Evolutionary conservation across 345 rosid genomes (phyloP).

Genomic region (Salix udensis): DNA sequence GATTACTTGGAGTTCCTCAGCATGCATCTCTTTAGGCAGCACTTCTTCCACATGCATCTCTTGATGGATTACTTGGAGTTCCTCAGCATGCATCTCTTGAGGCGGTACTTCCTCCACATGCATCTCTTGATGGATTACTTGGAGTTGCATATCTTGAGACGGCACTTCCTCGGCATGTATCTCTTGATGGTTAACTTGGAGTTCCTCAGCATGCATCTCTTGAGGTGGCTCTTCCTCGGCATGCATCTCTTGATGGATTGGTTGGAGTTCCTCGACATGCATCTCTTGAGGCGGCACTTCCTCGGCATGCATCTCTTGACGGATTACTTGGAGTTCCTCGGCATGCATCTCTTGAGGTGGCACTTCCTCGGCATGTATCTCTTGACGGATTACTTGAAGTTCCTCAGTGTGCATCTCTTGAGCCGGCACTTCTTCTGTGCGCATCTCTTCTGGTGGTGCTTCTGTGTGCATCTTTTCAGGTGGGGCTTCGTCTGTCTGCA

Average conservation of each 20-base stretch:
- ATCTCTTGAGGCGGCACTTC: neutral
- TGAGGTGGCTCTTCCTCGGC: neutral
- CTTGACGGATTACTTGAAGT: neutral
- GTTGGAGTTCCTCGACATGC: too few relatives aligned
- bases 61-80: neutral
- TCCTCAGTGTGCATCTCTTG: neutral
- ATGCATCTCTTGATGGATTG: neutral
- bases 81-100: conserved; percentile 1
- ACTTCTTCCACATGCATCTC: neutral
- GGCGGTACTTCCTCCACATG: neutral
- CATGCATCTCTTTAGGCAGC: neutral
- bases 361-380: neutral
- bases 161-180: neutral
- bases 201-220: neutral
- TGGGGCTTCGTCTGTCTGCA: neutral
- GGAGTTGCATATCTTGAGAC: neutral
- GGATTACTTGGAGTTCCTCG: too few relatives aligned
- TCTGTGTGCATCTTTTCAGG: neutral
- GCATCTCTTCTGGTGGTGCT: neutral
- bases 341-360: neutral
- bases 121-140: too few relatives aligned
- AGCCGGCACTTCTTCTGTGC: neutral
- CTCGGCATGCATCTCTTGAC: neutral
- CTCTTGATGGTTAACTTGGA: too few relatives aligned
- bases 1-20: neutral